Conservation (phyloP, 192 early-diverging fungal genomes). For the Podila horticola region DNA sequence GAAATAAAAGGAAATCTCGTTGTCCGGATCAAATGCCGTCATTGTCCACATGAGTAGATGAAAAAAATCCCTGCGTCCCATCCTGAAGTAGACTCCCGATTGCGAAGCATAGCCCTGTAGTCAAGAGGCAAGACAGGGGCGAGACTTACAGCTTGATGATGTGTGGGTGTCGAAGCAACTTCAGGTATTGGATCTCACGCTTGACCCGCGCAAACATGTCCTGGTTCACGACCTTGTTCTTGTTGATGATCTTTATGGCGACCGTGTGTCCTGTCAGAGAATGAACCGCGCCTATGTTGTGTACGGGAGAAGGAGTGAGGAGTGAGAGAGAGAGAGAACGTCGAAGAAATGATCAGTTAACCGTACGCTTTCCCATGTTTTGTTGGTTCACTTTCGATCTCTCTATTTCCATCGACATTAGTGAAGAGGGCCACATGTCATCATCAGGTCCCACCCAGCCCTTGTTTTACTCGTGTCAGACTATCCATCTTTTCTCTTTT, state of each 20-base stretch:
- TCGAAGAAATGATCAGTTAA: neutral
- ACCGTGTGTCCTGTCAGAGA: conserved; percentile 96
- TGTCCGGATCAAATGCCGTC: no score
- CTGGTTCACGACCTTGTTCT: conserved; percentile 90
- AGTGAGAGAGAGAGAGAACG: neutral
- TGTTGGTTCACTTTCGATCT: neutral
- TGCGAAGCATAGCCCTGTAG: no score
- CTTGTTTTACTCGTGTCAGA: no score
- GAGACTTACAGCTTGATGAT: conserved; percentile 93
- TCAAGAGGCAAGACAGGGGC: no score
- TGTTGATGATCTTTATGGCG: conserved; percentile 96
- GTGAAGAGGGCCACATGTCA: no score
- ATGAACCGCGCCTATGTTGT: conserved; percentile 89
- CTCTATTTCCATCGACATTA: neutral
- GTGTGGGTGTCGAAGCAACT: conserved; percentile 94
- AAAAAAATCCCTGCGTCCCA: no score
- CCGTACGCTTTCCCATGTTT: neutral
- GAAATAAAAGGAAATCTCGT: no score
- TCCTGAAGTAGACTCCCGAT: no score
- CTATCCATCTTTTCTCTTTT: no score
- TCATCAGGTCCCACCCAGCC: no score
- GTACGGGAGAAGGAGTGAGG: no score
- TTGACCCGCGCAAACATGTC: conserved; percentile 97
- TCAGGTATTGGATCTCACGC: conserved; percentile 97
- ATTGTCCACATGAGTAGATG: no score